phyloP scores from a whole-genome alignment of 2,329 filamentous ascomycete genomes.

The Pseudogymnoascus destructans region DNA sequence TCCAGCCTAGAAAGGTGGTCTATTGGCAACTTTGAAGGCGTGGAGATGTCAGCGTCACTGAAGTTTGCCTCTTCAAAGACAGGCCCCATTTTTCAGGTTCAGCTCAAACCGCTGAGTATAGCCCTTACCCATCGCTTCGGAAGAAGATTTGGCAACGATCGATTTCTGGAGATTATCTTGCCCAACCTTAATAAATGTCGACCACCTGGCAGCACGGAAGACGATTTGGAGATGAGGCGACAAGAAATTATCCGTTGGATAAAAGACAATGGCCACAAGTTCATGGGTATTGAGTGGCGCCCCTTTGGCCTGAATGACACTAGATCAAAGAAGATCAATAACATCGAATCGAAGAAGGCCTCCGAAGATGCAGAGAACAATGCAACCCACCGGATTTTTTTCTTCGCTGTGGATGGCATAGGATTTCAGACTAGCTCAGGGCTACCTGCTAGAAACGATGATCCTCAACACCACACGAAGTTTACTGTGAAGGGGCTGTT shows the following conservation, averaged over 20 bases:
- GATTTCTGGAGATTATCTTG: slow-evolving; percentile 43
- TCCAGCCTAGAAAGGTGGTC: slow-evolving; percentile 13
- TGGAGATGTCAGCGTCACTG: slow-evolving; percentile 34
- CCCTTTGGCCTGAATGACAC: slow-evolving; percentile 21
- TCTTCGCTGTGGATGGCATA: slow-evolving; percentile 41
- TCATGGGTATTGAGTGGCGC: slow-evolving; percentile 23
- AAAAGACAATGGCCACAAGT: slow-evolving; percentile 16
- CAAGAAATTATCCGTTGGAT: slow-evolving; percentile 32
- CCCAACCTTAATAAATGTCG: slow-evolving; percentile 30
- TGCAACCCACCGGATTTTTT: slow-evolving; percentile 33
- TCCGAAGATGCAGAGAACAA: slow-evolving; percentile 23
- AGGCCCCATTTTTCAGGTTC: slow-evolving; percentile 34
- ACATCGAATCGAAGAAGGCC: slow-evolving; percentile 29
- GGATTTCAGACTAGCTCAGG: slow-evolving; percentile 9
- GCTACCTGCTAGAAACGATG: neutral
- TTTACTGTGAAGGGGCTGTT: slow-evolving; percentile 33
- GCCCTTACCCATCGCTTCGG: slow-evolving; percentile 38
- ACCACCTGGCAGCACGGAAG: slow-evolving; percentile 22
- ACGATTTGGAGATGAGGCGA: slow-evolving; percentile 24
- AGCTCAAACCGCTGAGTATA: slow-evolving; percentile 36
- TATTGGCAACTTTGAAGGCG: slow-evolving; percentile 28
- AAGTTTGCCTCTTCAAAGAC: slow-evolving; percentile 22
- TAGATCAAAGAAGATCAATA: slow-evolving; percentile 22
- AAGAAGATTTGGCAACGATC: slow-evolving; percentile 43
- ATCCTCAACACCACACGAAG: slow-evolving; percentile 10